Percentiles rank a stretch among this genome's conserved stretches.
phyloP scores from a whole-genome alignment of 2,329 filamentous ascomycete genomes.

The Xylaria sp. region DNA sequence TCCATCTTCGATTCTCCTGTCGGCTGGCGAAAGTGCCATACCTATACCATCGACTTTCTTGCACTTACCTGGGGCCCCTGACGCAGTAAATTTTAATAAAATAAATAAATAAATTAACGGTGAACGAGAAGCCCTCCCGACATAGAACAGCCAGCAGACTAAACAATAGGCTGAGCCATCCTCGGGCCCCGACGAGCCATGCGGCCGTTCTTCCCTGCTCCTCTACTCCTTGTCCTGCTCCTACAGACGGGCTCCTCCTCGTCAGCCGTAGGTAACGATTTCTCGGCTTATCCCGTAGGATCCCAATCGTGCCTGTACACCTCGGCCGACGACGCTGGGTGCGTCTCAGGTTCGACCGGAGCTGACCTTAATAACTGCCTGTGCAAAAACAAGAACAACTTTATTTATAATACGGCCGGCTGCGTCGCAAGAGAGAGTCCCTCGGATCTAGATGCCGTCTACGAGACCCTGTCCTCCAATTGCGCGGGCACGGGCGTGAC shows the following conservation, averaged over 20 bases:
- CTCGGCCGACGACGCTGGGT: constrained; percentile 55
- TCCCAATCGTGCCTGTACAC: constrained; percentile 58
- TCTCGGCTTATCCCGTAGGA: constrained; percentile 55
- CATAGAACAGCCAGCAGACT: background rate
- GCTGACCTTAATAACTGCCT: constrained; percentile 60
- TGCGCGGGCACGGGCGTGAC: constrained; percentile 59
- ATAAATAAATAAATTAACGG: background rate
- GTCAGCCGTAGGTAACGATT: constrained; percentile 53
- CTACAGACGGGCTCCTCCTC: constrained; percentile 41
- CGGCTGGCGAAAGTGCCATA: background rate
- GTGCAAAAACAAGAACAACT: constrained; percentile 61
- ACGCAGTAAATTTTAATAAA: background rate
- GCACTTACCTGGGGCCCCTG: background rate
- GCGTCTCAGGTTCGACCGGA: constrained; percentile 53
- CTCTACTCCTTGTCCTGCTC: constrained; percentile 47
- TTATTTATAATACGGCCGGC: constrained; percentile 59
- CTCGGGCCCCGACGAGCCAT: constrained; percentile 30
- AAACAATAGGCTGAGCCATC: background rate
- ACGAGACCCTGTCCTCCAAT: constrained; percentile 56
- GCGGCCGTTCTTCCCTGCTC: constrained; percentile 37
- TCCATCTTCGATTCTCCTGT: background rate
- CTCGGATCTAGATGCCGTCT: constrained; percentile 56
- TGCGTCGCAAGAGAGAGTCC: constrained; percentile 57
- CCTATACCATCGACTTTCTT: background rate
- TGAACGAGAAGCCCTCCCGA: background rate